A percentile compares a stretch with the other conserved stretches of the same genome.
phyloP scores from a whole-genome alignment of 2,329 filamentous ascomycete species.

The Exophiala sideris region DNA sequence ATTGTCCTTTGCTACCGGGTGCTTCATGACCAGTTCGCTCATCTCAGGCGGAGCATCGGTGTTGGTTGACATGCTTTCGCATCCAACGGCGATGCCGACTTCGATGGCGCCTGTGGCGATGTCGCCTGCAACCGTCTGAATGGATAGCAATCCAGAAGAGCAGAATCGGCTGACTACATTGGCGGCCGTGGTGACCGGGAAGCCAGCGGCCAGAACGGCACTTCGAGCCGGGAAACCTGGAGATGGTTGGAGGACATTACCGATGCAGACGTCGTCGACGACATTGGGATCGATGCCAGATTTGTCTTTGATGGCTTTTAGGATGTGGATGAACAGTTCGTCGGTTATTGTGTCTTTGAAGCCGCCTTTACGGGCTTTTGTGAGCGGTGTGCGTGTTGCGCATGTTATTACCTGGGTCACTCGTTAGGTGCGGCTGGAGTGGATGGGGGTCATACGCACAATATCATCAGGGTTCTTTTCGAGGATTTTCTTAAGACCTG shows the following conservation, averaged over 20 bases:
- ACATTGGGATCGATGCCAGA: constrained; percentile 83
- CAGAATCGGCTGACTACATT: constrained; percentile 91
- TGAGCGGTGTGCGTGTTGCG: constrained; percentile 85
- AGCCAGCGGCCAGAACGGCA: constrained; percentile 83
- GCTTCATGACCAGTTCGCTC: constrained; percentile 76
- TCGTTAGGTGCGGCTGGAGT: background rate
- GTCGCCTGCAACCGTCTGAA: constrained; percentile 88
- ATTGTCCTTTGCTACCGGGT: constrained; percentile 85
- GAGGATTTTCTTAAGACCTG: constrained; percentile 56
- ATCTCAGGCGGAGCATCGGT: constrained; percentile 85
- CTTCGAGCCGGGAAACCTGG: constrained; percentile 90
- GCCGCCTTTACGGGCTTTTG: constrained; percentile 85
- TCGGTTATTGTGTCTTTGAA: constrained; percentile 92
- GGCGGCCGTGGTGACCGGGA: constrained; percentile 77
- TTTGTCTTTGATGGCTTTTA: constrained; percentile 76
- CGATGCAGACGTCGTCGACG: constrained; percentile 90
- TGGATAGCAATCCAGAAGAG: constrained; percentile 85
- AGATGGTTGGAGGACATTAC: constrained; percentile 83
- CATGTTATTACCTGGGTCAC: constrained; percentile 67
- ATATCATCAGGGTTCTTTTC: constrained; percentile 64
- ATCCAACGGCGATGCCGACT: constrained; percentile 85
- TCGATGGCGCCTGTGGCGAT: constrained; percentile 92
- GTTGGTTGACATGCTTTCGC: constrained; percentile 91
- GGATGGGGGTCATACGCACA: constrained; percentile 64
- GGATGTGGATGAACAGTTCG: constrained; percentile 78